Conservation (phyloP, 176 grass and related monocot genomes). For the Stipa capillata region DNA sequence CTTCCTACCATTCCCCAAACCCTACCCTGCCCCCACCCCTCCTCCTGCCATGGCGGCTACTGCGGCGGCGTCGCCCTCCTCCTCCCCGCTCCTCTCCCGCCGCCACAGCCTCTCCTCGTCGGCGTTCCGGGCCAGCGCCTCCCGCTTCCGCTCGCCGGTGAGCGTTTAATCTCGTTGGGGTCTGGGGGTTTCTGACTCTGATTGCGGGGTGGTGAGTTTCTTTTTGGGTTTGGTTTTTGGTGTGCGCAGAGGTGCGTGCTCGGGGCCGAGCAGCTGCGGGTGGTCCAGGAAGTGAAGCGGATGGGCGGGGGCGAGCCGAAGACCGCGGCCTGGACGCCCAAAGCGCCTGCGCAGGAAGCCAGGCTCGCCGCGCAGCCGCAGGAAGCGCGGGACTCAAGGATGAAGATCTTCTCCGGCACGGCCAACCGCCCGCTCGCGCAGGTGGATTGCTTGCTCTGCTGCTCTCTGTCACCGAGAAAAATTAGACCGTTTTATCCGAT, state of each 20-base stretch:
- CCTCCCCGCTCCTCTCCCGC: constrained; percentile 4
- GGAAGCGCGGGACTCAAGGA: constrained; percentile 38
- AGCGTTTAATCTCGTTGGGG: neutral
- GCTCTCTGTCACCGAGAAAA: neutral
- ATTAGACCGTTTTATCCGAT: neutral
- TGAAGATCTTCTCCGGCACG: constrained; percentile 82
- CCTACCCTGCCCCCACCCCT: no score
- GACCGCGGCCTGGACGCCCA: constrained; percentile 8
- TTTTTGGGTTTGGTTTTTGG: neutral
- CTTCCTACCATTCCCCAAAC: neutral
- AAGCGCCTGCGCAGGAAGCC: constrained; percentile 10
- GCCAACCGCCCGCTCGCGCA: constrained; percentile 63
- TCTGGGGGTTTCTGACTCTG: neutral
- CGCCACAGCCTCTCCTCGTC: neutral
- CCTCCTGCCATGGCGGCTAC: constrained; percentile 29
- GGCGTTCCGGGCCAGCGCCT: constrained; percentile 1
- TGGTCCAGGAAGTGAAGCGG: constrained; percentile 14
- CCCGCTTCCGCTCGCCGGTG: constrained; percentile 42
- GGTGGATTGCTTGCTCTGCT: constrained; percentile 19
- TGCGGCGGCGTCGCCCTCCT: constrained; percentile 21
- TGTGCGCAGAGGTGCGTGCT: constrained; percentile 33
- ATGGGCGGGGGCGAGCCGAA: neutral
- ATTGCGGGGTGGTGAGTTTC: neutral
- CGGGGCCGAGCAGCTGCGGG: constrained; percentile 32
- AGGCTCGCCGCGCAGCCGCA: constrained; percentile 14